Conservation (phyloP, 768 basidiomycete species). For the Trametes villosa region DNA sequence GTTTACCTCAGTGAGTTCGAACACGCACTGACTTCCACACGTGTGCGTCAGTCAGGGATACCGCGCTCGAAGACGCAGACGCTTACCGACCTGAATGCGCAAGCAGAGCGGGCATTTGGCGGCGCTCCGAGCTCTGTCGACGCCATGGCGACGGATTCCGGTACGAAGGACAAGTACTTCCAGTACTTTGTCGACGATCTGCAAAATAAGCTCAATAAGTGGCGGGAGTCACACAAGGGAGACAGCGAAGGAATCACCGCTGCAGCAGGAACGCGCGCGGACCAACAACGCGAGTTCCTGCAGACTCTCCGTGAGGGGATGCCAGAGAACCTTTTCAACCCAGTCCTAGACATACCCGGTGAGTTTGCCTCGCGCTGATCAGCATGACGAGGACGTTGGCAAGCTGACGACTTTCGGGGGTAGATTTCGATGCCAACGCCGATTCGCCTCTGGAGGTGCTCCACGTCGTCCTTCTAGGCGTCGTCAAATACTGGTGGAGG, state of each 20-base stretch:
- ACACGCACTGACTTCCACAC: slow-evolving; percentile 20
- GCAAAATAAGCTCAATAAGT: slow-evolving; percentile 17
- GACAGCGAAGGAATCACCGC: background rate
- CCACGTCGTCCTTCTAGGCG: slow-evolving; percentile 46
- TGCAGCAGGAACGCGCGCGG: slow-evolving; percentile 19
- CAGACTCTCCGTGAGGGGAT: slow-evolving; percentile 30
- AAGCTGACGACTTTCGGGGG: background rate
- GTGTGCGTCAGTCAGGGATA: slow-evolving; percentile 36
- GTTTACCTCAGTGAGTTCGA: too few species aligned
- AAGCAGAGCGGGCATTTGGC: background rate
- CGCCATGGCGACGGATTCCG: slow-evolving; percentile 29
- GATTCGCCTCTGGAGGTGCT: slow-evolving; percentile 51
- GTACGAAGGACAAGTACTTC: slow-evolving; percentile 40
- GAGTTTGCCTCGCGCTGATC: background rate
- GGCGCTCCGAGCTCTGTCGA: background rate
- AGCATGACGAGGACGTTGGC: background rate
- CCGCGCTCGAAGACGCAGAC: background rate
- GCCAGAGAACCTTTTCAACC: background rate
- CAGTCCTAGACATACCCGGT: background rate
- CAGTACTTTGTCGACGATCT: slow-evolving; percentile 33
- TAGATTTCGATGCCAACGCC: slow-evolving; percentile 45
- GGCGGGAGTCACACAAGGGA: slow-evolving; percentile 14
- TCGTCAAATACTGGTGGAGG: slow-evolving; percentile 53
- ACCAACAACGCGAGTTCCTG: slow-evolving; percentile 40
- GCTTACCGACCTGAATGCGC: background rate